Conservation (phyloP, 78 protist genomes). For the Paulinella micropora region DNA sequence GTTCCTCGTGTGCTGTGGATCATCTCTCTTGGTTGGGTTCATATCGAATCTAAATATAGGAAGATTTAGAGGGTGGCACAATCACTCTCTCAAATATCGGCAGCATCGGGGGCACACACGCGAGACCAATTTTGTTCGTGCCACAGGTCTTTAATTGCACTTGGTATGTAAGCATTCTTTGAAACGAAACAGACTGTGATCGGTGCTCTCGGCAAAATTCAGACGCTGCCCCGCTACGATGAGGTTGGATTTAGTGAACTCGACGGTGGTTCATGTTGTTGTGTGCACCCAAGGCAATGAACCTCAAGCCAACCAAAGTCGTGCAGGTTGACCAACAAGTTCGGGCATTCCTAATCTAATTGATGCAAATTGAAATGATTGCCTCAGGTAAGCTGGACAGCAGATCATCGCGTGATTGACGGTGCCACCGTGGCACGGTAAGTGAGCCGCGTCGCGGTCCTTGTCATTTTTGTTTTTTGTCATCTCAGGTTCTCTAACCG, state of each 20-base stretch:
- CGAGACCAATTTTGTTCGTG: constrained; percentile 55
- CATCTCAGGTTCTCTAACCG: too few species aligned
- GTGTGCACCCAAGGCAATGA: too few species aligned
- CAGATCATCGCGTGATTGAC: constrained; percentile 78
- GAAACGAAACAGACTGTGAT: constrained; percentile 1
- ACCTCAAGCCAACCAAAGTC: constrained; percentile 29
- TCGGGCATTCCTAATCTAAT: too few species aligned
- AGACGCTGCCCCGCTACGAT: constrained; percentile 61
- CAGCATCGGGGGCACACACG: constrained; percentile 76
- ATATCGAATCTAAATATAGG: too few species aligned
- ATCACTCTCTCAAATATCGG: constrained; percentile 81
- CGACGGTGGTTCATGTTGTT: too few species aligned
- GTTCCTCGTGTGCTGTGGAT: too few species aligned
- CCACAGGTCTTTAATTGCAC: constrained; percentile 54
- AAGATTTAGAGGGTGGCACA: constrained; percentile 64
- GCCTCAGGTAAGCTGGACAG: constrained; percentile 48
- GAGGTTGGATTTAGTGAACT: too few species aligned
- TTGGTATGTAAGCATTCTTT: neutral
- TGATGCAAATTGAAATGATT: neutral
- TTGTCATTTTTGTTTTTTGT: too few species aligned
- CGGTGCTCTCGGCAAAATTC: constrained; percentile 41
- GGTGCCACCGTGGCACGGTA: constrained; percentile 79
- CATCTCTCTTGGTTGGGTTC: too few species aligned
- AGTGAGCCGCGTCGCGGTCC: too few species aligned
- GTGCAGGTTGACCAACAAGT: too few species aligned